Evolutionary conservation across 495 filamentous ascomycete genomes (phyloP), one percentile per base, ranked within the genome.

Genomic region (Tuber magnatum): DNA sequence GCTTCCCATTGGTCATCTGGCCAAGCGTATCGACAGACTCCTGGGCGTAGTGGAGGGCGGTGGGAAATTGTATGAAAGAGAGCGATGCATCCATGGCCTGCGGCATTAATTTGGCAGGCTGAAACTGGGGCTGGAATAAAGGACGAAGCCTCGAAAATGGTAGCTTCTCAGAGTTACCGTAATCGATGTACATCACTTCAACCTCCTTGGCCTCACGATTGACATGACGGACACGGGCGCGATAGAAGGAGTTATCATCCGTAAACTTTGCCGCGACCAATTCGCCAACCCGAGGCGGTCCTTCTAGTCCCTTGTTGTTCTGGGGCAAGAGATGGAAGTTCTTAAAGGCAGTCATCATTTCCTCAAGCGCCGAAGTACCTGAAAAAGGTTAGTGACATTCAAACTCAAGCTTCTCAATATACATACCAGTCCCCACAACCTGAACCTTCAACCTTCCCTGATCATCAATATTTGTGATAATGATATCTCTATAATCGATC

Each of bases 181-280:
- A 99, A 85, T 99, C 96, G 77, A 98, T 89, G 85, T 97, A 99
- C 22, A 94, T 83, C 8, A 99, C 90, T 84, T 98, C 94, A 18
- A 93, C 91, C 77, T 91, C 89, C 86, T 96, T 91, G 77, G 90
- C 90, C 48, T 92, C 88, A 76, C 95, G 93, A 84, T 99, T 95
- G 84, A 97, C 97, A 78, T 94, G 91, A 46, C 93, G 90, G 69
- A 99, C 88, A 76, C 90, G 90, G 65, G 92, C 96, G 70, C 96
- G 92, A 86, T 99, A 99, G 94, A 95, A 98, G 79, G 94, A 88
- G 76, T 89, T 87, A 81, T 99, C 96, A 70, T 90, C 90, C 3
- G 88, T 89, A 86, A 97, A 98, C 78, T 91, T 90, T 68, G 95
- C 96, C 5, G 94, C 90, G 5, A 98, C 94, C 78, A 90, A 91